Conservation (phyloP, 2,329 filamentous ascomycete genomes). For the Epichloe hybrida region DNA sequence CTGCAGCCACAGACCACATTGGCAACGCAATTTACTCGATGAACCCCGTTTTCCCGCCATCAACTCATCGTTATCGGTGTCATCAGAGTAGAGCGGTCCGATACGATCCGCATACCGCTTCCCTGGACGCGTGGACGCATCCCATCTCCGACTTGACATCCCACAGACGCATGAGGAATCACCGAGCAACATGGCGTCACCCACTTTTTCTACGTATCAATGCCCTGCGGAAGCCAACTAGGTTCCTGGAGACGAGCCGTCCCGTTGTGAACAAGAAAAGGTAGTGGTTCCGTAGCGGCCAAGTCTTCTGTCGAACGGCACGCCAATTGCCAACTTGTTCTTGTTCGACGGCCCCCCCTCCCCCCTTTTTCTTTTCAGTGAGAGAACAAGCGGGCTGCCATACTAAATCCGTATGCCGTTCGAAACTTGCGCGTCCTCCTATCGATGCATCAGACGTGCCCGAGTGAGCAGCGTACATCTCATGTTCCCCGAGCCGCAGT, state of each 20-base stretch:
- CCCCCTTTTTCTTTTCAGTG: background rate
- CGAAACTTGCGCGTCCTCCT: background rate
- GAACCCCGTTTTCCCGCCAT: background rate
- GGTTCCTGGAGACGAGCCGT: constrained; percentile 4
- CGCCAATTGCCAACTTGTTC: background rate
- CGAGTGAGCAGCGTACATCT: background rate
- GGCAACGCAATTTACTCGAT: too few relatives aligned
- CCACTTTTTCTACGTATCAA: background rate
- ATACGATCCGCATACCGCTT: background rate
- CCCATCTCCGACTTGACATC: background rate
- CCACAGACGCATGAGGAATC: background rate
- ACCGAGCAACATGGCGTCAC: background rate
- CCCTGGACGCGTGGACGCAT: background rate
- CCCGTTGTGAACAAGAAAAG: background rate
- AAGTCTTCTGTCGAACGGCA: background rate
- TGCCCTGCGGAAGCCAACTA: background rate
- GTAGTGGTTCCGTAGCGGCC: too few relatives aligned
- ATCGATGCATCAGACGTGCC: background rate
- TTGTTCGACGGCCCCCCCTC: too few relatives aligned
- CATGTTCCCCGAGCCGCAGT: background rate
- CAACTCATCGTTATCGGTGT: background rate
- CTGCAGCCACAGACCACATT: background rate
- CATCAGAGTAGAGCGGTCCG: background rate
- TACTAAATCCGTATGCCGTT: background rate
- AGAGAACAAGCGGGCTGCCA: background rate